Conservation (phyloP, 1,284 basidiomycete genomes). For the Trichosporon sp. region DNA sequence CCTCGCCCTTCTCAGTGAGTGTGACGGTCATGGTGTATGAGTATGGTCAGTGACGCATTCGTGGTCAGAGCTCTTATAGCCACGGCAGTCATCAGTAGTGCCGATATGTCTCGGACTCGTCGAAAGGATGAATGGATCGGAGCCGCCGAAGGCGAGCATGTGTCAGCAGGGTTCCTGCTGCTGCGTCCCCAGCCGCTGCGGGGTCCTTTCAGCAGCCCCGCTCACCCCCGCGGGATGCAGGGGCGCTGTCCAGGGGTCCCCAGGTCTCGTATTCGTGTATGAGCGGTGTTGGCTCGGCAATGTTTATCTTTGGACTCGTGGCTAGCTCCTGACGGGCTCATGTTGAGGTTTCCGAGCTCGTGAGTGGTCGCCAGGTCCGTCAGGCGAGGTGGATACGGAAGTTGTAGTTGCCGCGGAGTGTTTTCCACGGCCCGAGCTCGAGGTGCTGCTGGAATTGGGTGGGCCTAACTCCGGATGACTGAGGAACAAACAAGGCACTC, state of each 20-base stretch:
- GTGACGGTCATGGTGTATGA: not conserved
- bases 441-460: not conserved
- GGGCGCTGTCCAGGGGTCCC: not conserved
- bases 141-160: not conserved
- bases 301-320: conserved; percentile 3
- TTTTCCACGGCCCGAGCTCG: not conserved
- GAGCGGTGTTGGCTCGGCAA: not conserved
- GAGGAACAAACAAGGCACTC: too few relatives aligned
- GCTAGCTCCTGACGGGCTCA: not conserved
- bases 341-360: not conserved
- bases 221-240: not conserved
- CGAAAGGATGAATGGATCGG: not conserved
- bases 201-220: not conserved
- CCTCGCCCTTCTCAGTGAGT: conserved; percentile 15
- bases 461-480: too few relatives aligned
- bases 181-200: not conserved
- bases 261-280: not conserved
- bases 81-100: too few relatives aligned
- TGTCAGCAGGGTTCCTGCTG: not conserved
- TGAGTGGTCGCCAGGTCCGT: not conserved
- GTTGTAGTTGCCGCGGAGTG: too few relatives aligned
- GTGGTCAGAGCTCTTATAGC: too few relatives aligned
- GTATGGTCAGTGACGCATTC: not conserved
- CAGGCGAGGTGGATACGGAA: not conserved
- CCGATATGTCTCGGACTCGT: not conserved